A percentile compares a stretch with the other conserved stretches of the same genome.
Conservation (phyloP, 2,329 filamentous ascomycete species). For the Fusarium veterinarium region DNA sequence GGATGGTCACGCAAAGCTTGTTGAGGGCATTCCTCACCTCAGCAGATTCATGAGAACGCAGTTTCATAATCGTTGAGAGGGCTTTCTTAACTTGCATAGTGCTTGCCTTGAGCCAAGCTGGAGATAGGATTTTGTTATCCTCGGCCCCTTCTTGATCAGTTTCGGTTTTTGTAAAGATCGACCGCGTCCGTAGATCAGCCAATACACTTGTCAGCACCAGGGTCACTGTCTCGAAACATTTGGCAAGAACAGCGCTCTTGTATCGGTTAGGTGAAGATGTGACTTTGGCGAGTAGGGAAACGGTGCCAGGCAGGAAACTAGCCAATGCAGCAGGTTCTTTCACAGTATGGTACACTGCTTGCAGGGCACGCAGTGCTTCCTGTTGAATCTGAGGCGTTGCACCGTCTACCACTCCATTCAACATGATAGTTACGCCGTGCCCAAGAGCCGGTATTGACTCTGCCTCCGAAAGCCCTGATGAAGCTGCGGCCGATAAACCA, state of each 20-base stretch:
- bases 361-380: constrained; percentile 74
- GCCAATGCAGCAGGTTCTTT: constrained; percentile 80
- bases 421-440: constrained; percentile 81
- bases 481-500: constrained; percentile 60
- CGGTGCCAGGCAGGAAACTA: constrained; percentile 87
- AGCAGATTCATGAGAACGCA: constrained; percentile 75
- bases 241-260: constrained; percentile 69
- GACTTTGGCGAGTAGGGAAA: constrained; percentile 83
- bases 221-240: constrained; percentile 69
- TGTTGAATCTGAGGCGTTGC: constrained; percentile 75
- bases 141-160: constrained; percentile 39
- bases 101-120: constrained; percentile 83
- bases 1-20: constrained; percentile 76
- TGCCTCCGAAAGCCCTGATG: constrained; percentile 63
- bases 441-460: constrained; percentile 81
- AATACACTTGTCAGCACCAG: constrained; percentile 66
- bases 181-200: constrained; percentile 66
- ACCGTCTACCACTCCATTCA: constrained; percentile 77
- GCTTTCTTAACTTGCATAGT: constrained; percentile 84
- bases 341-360: constrained; percentile 71
- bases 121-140: constrained; percentile 55
- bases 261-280: constrained; percentile 74
- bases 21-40: constrained; percentile 77
- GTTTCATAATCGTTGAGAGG: constrained; percentile 78
- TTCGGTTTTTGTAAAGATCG: constrained; percentile 54